Base-by-base conservation (phyloP, 164 flowering plant genomes). In the Warburgia ugandensis region DNA sequence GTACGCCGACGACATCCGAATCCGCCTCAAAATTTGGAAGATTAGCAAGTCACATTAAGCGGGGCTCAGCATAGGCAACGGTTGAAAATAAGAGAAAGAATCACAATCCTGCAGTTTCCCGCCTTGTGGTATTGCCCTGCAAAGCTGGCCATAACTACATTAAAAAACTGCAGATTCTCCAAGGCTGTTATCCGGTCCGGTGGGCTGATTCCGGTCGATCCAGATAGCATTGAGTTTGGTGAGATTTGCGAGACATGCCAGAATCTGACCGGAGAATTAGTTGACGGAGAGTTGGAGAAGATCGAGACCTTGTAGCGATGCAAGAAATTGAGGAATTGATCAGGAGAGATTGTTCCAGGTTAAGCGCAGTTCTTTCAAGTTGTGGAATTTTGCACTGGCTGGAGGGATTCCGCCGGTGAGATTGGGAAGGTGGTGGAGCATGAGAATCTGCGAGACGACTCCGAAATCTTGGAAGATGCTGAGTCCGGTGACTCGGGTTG, bases 261-360 rank as follows among this genome's bases (percentile, higher is more conserved):
- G 95, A 40, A 90, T 80, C 0, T 77, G 19, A 8, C 95, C 94
- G 5, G 79, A 39, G 62, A 80, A 64, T 0, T 69, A 39, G 65
- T 86, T 86, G 69, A 60, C 71, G 25, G 83, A 65, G 50, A 64
- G 2, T 40, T 50, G 40, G 41, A 49, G 53, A n/a, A 20, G 33
- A 10, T 21, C 29, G 40, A 49, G 53, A 9, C 21, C 33, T 21
- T 20, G 38, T 16, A 31, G 60, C 45, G n/a, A n/a, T n/a, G n/a
- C n/a, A n/a, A n/a, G n/a, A n/a, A n/a, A n/a, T n/a, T n/a, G n/a
- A n/a, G n/a, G n/a, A n/a, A n/a, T n/a, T n/a, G n/a, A n/a, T n/a
- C n/a, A n/a, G n/a, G n/a, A n/a, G n/a, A n/a, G n/a, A n/a, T n/a
- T n/a, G n/a, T n/a, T n/a, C n/a, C n/a, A n/a, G n/a, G n/a, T n/a